Conservation (phyloP, 257 asterid species). For the Solanum medicagineum region DNA sequence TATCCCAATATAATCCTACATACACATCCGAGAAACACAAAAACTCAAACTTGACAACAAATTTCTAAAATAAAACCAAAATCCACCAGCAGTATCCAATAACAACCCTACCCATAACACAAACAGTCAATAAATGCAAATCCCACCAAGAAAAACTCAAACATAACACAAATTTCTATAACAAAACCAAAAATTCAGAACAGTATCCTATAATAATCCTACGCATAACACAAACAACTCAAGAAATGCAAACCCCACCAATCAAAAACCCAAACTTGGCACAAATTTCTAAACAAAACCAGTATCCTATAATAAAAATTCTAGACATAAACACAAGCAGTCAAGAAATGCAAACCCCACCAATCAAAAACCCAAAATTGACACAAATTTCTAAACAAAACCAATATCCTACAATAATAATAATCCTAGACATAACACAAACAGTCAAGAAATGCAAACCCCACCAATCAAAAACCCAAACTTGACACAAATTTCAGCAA, state of each 20-base stretch:
- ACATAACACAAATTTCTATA: neutral
- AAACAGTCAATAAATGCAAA: neutral
- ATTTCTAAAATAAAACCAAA: neutral
- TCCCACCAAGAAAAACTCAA: neutral
- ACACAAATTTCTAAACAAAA: neutral
- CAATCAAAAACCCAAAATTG: neutral
- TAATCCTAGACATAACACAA: neutral
- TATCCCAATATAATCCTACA: constrained; percentile 62
- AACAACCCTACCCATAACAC: neutral
- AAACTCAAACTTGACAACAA: neutral
- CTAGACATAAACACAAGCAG: neutral
- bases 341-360: neutral
- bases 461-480: neutral
- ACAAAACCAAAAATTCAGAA: constrained; percentile 24
- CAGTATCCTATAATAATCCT: neutral
- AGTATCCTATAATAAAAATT: neutral
- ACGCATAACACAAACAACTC: neutral
- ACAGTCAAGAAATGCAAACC: neutral
- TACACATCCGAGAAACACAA: neutral
- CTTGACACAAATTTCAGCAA: neutral
- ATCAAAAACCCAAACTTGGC: neutral
- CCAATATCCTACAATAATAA: neutral
- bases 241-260: neutral
- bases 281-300: neutral
- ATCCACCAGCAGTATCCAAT: neutral